Conservation (phyloP, 139 green algal genomes). For the Auxenochlorella pyrenoidosa region DNA sequence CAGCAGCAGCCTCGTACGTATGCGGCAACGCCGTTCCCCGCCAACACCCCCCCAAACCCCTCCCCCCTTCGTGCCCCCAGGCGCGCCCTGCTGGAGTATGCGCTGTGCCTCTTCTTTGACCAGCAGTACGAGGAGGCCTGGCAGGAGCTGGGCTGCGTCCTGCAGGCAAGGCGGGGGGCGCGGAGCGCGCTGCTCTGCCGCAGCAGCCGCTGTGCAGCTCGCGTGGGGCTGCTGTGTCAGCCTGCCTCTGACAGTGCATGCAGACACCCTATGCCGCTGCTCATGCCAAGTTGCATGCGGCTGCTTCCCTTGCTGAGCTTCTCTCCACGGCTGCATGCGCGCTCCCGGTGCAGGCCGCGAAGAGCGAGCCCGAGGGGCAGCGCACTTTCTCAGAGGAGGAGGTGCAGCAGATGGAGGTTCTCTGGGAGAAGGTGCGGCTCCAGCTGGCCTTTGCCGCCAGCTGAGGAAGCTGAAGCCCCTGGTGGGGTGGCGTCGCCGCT, state of each 20-base stretch:
- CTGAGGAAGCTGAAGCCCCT: background rate
- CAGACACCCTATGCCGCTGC: too few relatives aligned
- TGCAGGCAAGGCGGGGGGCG: slow-evolving; percentile 3
- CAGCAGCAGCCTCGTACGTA: too few relatives aligned
- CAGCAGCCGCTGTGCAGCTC: too few relatives aligned
- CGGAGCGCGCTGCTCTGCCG: too few relatives aligned
- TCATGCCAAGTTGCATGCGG: too few relatives aligned
- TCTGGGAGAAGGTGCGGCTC: slow-evolving; percentile 31
- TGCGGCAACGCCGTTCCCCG: too few relatives aligned
- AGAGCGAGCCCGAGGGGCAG: background rate
- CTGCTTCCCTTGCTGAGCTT: too few relatives aligned
- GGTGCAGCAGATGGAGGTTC: background rate
- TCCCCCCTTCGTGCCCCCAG: background rate
- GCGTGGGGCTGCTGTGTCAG: too few relatives aligned
- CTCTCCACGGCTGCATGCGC: background rate
- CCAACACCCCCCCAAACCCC: too few relatives aligned
- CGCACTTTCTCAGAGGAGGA: background rate
- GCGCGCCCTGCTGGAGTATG: background rate
- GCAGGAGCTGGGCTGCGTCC: slow-evolving; percentile 31
- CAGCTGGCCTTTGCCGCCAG: slow-evolving; percentile 15
- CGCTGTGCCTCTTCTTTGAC: slow-evolving; percentile 8
- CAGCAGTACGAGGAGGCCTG: slow-evolving; percentile 29
- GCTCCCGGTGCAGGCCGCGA: background rate
- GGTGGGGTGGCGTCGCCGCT: too few relatives aligned
- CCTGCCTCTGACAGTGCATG: too few relatives aligned